These are phyloP conservation scores for Daldinia vernicosa DNA, from an alignment of 495 filamentous ascomycete species.

Conservation along the genomic window DNA sequence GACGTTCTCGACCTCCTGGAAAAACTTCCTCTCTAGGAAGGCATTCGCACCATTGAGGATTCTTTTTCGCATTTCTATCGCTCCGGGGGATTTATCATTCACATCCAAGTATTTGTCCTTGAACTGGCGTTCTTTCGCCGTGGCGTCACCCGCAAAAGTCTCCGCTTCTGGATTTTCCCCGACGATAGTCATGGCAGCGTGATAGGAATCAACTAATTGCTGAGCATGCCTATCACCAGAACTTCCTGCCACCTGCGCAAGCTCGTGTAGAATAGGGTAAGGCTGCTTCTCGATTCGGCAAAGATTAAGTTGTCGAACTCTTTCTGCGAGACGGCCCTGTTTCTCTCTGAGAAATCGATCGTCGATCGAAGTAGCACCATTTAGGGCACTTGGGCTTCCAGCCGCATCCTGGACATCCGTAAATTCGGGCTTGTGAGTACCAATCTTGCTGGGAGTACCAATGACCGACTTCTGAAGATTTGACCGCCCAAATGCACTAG, in stretches of 20 bases:
- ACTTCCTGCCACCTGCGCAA: slow-evolving; percentile 73
- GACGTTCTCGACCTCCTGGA: slow-evolving; percentile 72
- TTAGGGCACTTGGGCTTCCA: slow-evolving; percentile 50
- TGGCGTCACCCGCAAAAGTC: slow-evolving; percentile 60
- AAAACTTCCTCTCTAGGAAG: slow-evolving; percentile 80
- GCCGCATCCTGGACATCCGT: slow-evolving; percentile 70
- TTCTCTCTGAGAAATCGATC: slow-evolving; percentile 80
- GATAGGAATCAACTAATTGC: slow-evolving; percentile 80
- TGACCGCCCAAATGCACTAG: slow-evolving; percentile 77
- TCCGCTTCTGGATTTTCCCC: slow-evolving; percentile 67
- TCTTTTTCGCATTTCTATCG: slow-evolving; percentile 70
- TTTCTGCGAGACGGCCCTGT: slow-evolving; percentile 77
- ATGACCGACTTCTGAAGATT: slow-evolving; percentile 82
- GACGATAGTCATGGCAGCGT: slow-evolving; percentile 76
- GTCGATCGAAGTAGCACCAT: slow-evolving; percentile 60
- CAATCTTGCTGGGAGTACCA: slow-evolving; percentile 72
- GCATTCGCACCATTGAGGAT: slow-evolving; percentile 79
- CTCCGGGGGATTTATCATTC: slow-evolving; percentile 65
- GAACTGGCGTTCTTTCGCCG: slow-evolving; percentile 79
- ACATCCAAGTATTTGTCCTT: slow-evolving; percentile 76
- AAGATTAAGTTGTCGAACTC: slow-evolving; percentile 78
- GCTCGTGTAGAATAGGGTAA: slow-evolving; percentile 75
- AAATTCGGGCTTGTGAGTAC: slow-evolving; percentile 66
- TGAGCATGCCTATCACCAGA: slow-evolving; percentile 70
- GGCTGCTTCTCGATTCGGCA: slow-evolving; percentile 69